Evolutionary conservation across 768 basidiomycete genomes (phyloP), one percentile per base, ranked within the genome.

Genomic region (Exidia glandulosa): DNA sequence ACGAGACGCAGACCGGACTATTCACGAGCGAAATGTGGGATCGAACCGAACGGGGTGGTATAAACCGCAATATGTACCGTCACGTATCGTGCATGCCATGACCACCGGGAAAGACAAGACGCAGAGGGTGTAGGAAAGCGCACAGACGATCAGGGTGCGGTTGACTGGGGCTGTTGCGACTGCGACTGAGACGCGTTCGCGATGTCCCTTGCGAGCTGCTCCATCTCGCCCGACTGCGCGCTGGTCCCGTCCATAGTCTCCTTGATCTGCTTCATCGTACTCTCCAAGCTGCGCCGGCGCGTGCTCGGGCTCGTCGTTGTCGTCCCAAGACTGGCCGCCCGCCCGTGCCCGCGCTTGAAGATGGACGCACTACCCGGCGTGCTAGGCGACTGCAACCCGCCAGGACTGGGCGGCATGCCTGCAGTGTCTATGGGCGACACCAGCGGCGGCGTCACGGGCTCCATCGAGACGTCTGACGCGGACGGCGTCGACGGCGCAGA

Each of bases 271-370:
- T 68, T 67, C 65, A 78, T 75, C 32, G 78, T 79, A 63, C 73
- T 74, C 63, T 77, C 76, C 32, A 79, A 62, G 45, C 68, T 70
- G 41, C 77, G 60, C 61, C 77, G 62, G 52, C 78, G 60, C 54
- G 72, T 79, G 54, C 71, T 73, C 2, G 78, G 77, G 7, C 67
- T 68, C 50, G 76, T 75, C 63, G 68, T 68, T 63, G 76, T 77
- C 32, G 76, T 77, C 32, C 76, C 76, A n/a, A 77, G 61, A 34
- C 71, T 73, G 56, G 86, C 84, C 66, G 88, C 85, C 48, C 91
- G 79, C 2, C 79, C 79, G 65, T 89, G 88, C 14, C 88, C 84
- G 45, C 87, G 82, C 62, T 80, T 82, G 79, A 84, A 86, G n/a
- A 45, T 36, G 52, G 33, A 62, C 59, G 48, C 61, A 56, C 30